Evolutionary conservation across 2,329 filamentous ascomycete genomes (phyloP), one percentile per base, ranked within the genome.

Genomic region (Scytalidium sp.): DNA sequence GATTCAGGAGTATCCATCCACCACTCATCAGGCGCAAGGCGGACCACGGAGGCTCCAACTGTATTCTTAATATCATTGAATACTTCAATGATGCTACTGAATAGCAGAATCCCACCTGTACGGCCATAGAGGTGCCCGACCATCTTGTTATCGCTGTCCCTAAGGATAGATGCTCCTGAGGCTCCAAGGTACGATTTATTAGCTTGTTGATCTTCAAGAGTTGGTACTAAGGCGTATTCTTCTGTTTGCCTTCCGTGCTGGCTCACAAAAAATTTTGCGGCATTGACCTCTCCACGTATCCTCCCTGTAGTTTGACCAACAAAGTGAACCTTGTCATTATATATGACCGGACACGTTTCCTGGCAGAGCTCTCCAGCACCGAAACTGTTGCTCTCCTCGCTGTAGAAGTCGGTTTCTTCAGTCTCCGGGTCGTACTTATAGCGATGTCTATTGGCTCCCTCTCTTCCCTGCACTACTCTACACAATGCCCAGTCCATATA

Each of bases 41-140:
- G 21, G 17, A 47, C 45, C 11, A 5, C 7, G 17, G n/a, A 5
- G 45, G 40, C 29, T 44, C 56, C 52, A 51, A 53, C 56, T 54
- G 47, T 48, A 19, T 27, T 45, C 40, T 21, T 39, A 25, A 45
- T 45, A 25, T 45, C 43, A 15, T 25, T 22, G 23, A 45, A 45
- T 6, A 45, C 43, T 4, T 20, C 19, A 45, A 19, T 23, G 2
- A 45, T 45, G 6, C 20, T 20, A 15, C 13, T 45, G n/a, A 45
- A 29, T 23, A 29, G 15, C 8, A 45, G 43, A 13, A 25, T 21
- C 7, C 20, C 23, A 45, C 17, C 43, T 19, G 41, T 43, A 13
- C 19, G 29, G 5, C 20, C 43, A 20, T 22, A 45, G 6, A 45
- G 13, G 15, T 25, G 23, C 19, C 43, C 43, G 11, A 45, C 15